These are phyloP conservation scores for Pleurotus pulmonarius DNA, from an alignment of 768 basidiomycete species.

Conservation along the genomic window DNA sequence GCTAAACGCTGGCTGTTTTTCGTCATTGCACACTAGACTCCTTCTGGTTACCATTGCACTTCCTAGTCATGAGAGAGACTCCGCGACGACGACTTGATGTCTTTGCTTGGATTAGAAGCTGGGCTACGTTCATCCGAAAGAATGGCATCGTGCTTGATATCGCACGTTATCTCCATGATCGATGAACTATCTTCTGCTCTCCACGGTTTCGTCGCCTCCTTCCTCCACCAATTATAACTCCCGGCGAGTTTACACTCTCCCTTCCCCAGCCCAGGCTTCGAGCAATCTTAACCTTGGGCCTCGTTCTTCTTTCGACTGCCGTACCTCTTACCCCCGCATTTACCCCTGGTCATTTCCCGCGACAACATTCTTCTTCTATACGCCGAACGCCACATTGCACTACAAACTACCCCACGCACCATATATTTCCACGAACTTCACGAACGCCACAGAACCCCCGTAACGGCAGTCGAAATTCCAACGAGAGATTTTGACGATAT, in stretches of 20 bases:
- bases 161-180: conserved; percentile 43
- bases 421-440: too few species aligned
- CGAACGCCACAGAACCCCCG: conserved; percentile 14
- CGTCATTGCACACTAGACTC: conserved; percentile 3
- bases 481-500: conserved; percentile 11
- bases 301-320: neutral
- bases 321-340: neutral
- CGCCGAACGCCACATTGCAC: too few species aligned
- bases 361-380: neutral
- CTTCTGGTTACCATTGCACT: conserved; percentile 6
- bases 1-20: conserved; percentile 9
- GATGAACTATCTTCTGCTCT: conserved; percentile 24
- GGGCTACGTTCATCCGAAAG: conserved; percentile 14
- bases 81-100: conserved; percentile 26
- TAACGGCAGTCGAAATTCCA: neutral
- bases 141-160: conserved; percentile 22
- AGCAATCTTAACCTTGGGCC: neutral
- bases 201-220: neutral
- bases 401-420: too few species aligned
- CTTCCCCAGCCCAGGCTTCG: neutral
- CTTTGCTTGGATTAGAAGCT: conserved; percentile 16
- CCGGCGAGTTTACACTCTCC: conserved; percentile 1
- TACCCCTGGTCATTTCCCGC: neutral
- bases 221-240: neutral
- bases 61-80: conserved; percentile 13